Evolutionary conservation across 1,284 basidiomycete species (phyloP).

Genomic region (Amylostereum areolatum): DNA sequence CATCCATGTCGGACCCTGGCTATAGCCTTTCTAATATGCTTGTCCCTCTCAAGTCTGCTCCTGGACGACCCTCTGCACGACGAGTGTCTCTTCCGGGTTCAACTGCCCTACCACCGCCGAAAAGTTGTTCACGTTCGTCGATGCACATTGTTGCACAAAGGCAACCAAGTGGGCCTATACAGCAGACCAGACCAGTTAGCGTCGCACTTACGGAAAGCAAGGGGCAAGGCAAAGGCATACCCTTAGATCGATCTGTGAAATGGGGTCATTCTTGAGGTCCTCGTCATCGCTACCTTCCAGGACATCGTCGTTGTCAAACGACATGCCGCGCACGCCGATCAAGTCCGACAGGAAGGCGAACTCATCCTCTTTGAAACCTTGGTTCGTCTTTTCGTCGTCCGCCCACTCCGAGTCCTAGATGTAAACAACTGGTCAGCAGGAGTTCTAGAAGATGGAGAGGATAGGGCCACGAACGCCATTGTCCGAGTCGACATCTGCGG

Average conservation of each 20-base stretch:
- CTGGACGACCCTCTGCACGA: conserved; percentile 59
- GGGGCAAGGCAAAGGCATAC: conserved; percentile 36
- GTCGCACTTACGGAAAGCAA: background rate
- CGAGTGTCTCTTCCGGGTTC: conserved; percentile 61
- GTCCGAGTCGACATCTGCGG: conserved; percentile 62
- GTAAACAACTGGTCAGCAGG: background rate
- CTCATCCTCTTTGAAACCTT: conserved; percentile 56
- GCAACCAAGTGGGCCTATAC: conserved; percentile 56
- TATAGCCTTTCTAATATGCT: too few relatives aligned
- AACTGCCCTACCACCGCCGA: conserved; percentile 59
- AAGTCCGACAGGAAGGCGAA: conserved; percentile 65
- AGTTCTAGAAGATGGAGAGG: background rate
- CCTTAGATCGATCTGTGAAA: conserved; percentile 86
- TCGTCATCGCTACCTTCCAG: conserved; percentile 73
- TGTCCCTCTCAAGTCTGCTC: too few relatives aligned
- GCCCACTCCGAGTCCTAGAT: conserved; percentile 82
- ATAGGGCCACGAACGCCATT: conserved; percentile 56
- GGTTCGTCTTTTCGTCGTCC: conserved; percentile 61
- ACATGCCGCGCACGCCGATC: conserved; percentile 54
- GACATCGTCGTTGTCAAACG: conserved; percentile 69
- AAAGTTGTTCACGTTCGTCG: conserved; percentile 63
- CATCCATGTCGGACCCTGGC: too few relatives aligned
- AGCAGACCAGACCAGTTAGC: background rate
- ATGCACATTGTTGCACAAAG: conserved; percentile 69
- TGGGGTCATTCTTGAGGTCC: conserved; percentile 81